Evolutionary conservation across 116 monocot genomes (phyloP).

Genomic region (Papilionanthe hybrid): DNA sequence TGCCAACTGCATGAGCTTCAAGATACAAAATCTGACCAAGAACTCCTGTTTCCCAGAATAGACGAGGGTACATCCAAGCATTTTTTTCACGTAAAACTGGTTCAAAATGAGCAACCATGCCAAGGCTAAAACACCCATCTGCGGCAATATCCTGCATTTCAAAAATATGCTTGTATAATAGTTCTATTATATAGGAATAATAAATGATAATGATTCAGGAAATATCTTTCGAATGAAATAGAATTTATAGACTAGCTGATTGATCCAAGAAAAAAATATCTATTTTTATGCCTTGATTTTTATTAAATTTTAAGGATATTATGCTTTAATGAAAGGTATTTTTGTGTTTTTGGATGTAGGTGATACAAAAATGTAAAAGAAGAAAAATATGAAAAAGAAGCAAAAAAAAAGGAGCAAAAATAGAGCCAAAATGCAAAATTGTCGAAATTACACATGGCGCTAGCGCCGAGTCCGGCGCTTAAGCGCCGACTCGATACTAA

Average conservation of each 20-base stretch:
- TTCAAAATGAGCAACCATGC: slow-evolving; percentile 92
- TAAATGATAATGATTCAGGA: background rate
- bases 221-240: background rate
- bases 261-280: too few relatives aligned
- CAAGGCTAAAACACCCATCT: slow-evolving; percentile 97
- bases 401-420: too few relatives aligned
- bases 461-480: too few relatives aligned
- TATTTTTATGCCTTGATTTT: too few relatives aligned
- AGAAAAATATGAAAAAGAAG: too few relatives aligned
- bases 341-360: too few relatives aligned
- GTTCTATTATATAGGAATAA: background rate
- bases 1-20: slow-evolving; percentile 96
- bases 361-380: too few relatives aligned
- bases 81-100: slow-evolving; percentile 62
- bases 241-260: background rate
- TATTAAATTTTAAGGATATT: too few relatives aligned
- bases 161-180: background rate
- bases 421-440: too few relatives aligned
- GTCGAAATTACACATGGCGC: too few relatives aligned
- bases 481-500: too few relatives aligned
- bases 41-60: slow-evolving; percentile 96
- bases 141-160: slow-evolving; percentile 81
- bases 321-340: too few relatives aligned
- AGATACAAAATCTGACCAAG: slow-evolving; percentile 94
- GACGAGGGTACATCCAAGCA: slow-evolving; percentile 97